These are phyloP conservation scores for Trematosphaeria pertusa DNA, from an alignment of 2,329 filamentous ascomycete genomes.

Conservation along the genomic window DNA sequence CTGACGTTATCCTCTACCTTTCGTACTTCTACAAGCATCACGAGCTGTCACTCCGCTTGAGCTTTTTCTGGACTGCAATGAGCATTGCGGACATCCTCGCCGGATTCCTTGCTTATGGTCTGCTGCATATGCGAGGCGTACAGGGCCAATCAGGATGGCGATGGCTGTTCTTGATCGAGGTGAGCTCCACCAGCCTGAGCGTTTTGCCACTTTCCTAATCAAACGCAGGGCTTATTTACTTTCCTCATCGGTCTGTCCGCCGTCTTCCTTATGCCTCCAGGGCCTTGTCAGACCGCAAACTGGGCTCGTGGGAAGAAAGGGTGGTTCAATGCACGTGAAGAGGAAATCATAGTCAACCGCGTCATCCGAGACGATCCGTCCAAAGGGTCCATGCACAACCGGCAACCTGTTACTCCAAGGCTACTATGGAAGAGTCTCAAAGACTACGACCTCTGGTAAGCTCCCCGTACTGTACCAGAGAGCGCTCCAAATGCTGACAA, in stretches of 20 bases:
- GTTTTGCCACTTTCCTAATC: slow-evolving; percentile 10
- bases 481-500: too few relatives aligned
- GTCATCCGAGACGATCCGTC: slow-evolving; percentile 31
- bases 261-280: slow-evolving; percentile 28
- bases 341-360: slow-evolving; percentile 32
- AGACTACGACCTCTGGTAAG: slow-evolving; percentile 32
- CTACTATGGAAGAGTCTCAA: slow-evolving; percentile 26
- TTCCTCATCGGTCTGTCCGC: slow-evolving; percentile 22
- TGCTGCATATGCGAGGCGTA: slow-evolving; percentile 47
- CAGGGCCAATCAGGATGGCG: slow-evolving; percentile 52
- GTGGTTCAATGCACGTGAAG: slow-evolving; percentile 30
- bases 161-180: slow-evolving; percentile 55
- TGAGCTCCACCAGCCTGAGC: slow-evolving; percentile 34
- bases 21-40: slow-evolving; percentile 50
- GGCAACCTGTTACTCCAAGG: slow-evolving; percentile 27
- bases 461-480: neutral
- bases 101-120: slow-evolving; percentile 44
- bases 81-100: slow-evolving; percentile 42
- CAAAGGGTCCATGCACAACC: slow-evolving; percentile 35
- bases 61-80: slow-evolving; percentile 50
- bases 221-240: slow-evolving; percentile 24
- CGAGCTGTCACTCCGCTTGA: slow-evolving; percentile 50
- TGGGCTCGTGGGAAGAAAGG: slow-evolving; percentile 37
- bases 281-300: slow-evolving; percentile 35
- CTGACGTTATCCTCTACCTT: slow-evolving; percentile 69